Evolutionary conservation across 78 protist species (phyloP).

Genomic region (Dictyostelium purpureum): DNA sequence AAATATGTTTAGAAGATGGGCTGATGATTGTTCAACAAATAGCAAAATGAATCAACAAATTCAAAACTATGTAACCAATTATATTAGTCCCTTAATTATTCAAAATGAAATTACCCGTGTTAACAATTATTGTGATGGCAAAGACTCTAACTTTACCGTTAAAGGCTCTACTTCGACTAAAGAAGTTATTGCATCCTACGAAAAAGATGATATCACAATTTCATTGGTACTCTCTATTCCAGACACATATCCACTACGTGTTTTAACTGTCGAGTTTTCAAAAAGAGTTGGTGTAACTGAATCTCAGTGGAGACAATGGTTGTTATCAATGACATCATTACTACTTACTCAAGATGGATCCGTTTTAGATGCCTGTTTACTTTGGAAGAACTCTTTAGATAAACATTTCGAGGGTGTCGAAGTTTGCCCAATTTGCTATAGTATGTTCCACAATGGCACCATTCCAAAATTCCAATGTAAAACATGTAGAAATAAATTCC

Average conservation of each 20-base stretch:
- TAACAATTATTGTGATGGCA: background rate
- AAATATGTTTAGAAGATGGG: slow-evolving; percentile 48
- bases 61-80: slow-evolving; percentile 16
- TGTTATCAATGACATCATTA: slow-evolving; percentile 82
- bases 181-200: slow-evolving; percentile 55
- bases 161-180: slow-evolving; percentile 30
- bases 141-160: slow-evolving; percentile 12
- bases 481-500: slow-evolving; percentile 87
- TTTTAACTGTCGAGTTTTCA: slow-evolving; percentile 55
- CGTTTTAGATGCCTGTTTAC: slow-evolving; percentile 80
- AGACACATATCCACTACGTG: slow-evolving; percentile 74
- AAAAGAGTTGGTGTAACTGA: slow-evolving; percentile 85
- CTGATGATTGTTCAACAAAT: slow-evolving; percentile 21
- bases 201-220: slow-evolving; percentile 73
- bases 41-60: slow-evolving; percentile 25
- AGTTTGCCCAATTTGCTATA: slow-evolving; percentile 91
- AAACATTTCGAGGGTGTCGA: slow-evolving; percentile 90
- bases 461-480: slow-evolving; percentile 86
- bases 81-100: slow-evolving; percentile 44
- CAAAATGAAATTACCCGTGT: slow-evolving; percentile 41
- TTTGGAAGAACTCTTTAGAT: slow-evolving; percentile 84
- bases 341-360: slow-evolving; percentile 84
- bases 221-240: slow-evolving; percentile 74
- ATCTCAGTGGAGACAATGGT: slow-evolving; percentile 84
- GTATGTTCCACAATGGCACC: slow-evolving; percentile 75